Evolutionary conservation across 192 early-diverging fungal species (phyloP), one percentile per base, ranked within the genome.

Genomic region (Geranomyces michiganensis): DNA sequence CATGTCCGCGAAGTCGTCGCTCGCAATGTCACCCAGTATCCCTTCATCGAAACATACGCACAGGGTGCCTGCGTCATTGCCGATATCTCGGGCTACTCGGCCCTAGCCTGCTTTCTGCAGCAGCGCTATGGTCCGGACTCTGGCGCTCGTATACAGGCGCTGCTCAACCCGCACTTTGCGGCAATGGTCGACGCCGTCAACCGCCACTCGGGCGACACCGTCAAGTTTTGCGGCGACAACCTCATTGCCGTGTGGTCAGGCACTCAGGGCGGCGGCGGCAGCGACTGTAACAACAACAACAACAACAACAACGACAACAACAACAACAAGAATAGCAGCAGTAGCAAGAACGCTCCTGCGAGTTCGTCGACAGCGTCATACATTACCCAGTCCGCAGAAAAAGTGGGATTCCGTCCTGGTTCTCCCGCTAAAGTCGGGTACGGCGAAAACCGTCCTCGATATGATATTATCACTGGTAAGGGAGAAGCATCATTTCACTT

Each of bases 401-500:
- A 17, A n/a, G n/a, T n/a, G 27, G 31, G 27, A 1, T 60, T 32
- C 58, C 58, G 30, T 8, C 9, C 58, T 31, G 58, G 58, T 5
- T 17, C 58, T 2, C 58, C 58, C 31, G 58, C 71, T 6, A n/a
- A 9, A 6, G 65, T 67, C 31, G 65, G 65, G 15, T 67, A 67
- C 29, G 65, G 65, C 5, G 46, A 43, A 24, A 48, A 67, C 15
- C 55, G 33, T 21, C 48, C 65, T 10, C 41, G 78, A 32, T 76
- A 79, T 67, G 76, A 79, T 58, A 79, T 79, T 61, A 76, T 79
- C 31, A 70, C 78, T 41, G 78, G 78, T 75, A 56, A 24, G 3
- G 19, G 33, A 33, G 5, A 41, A 12, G 13, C 46, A 47, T 24
- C 55, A 24, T 24, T 56, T 24, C 9, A n/a, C 55, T 10, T 27